Base-by-base conservation (phyloP, 306 rosid genomes). In the Parietaria judaica region DNA sequence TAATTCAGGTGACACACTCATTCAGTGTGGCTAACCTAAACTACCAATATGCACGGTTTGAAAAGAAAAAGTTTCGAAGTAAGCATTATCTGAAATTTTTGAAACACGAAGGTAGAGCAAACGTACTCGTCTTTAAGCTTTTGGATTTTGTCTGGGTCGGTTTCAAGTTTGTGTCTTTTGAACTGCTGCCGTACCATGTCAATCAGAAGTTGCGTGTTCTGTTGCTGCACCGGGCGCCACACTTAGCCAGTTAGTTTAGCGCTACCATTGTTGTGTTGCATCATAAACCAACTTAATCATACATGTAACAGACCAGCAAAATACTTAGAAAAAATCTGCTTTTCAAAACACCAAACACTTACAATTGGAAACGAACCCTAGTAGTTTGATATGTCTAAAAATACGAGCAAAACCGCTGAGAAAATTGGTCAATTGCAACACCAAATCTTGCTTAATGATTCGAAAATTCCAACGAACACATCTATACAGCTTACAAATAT, bases 41-140 rank as follows among this genome's bases (percentile, higher is more conserved):
- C 49, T 14, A 63, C 34, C 58, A 67, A 69, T 37, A 49, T 41
- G 60, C 52, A 36, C 67, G 65, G 15, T 46, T 8, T 13, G 47
- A 14, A 8, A 34, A 7, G 11, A 60, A 35, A 17, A 5, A 3
- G 14, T 23, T 23, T 23, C 31, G 31, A 1, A 23, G 31, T 23
- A 23, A 23, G 31, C 31, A 23, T 23, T 23, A 23, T 23, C 31
- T 23, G 31, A 23, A 23, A 23, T 41, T 11, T 31, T 36, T 50
- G 17, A 52, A 38, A 68, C 61, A 2, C 14, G 13, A 59, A 65
- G 38, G 65, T 37, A 36, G 51, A 14, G 8, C 44, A 79, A 75
- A 66, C 98, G 73, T 81, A 91, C 98, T 88, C 85, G 66, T 92
- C 99, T 87, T 86, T 92, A 7, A 80, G 54, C 70, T 82, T 80